Evolutionary conservation across 306 rosid genomes (phyloP), one percentile per base, ranked within the genome.

Genomic region (Trifolium dubium): DNA sequence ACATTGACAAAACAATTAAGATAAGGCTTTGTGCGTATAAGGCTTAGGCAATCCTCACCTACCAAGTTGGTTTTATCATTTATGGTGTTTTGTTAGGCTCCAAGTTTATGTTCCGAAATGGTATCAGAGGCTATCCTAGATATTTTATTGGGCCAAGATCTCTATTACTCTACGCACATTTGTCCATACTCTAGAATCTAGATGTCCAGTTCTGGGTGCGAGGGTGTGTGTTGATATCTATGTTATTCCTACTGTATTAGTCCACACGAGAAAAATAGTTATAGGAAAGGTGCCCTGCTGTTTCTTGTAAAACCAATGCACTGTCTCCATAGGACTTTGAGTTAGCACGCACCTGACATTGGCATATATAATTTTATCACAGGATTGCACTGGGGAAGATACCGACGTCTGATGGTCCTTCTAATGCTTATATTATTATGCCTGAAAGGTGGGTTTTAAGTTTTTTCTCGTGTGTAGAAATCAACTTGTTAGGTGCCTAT

Each of bases 341-440:
- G 74, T 77, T 75, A 72, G 64, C 71, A 80, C 72, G 73, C 85
- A 84, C 89, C 83, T 90, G 91, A 91, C 89, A 69, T 89, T 85
- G 83, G 85, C 86, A 79, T 81, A 80, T 85, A 84, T 81, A 86
- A 89, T 93, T 80, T 85, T 85, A 85, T 89, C 88, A 87, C 98
- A 93, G 98, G 98, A 69, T 93, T 84, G 61, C 74, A 83, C 86
- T 93, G 90, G 98, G 97, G 89, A 93, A 85, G 92, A 89, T 93
- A 79, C 82, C 85, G 39, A 88, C 97, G 79, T 79, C 91, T 72
- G 97, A 93, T 78, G 98, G 98, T 82, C 82, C 92, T 78, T 88
- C 84, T 80, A 89, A 80, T 76, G 96, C 97, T 75, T 93, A 85
- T 87, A 93, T 96, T 73, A 64, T 85, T 80, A 83, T 91, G 75